Evolutionary conservation across 331 rosid species (phyloP).

Genomic region (Prunus yedoensis): DNA sequence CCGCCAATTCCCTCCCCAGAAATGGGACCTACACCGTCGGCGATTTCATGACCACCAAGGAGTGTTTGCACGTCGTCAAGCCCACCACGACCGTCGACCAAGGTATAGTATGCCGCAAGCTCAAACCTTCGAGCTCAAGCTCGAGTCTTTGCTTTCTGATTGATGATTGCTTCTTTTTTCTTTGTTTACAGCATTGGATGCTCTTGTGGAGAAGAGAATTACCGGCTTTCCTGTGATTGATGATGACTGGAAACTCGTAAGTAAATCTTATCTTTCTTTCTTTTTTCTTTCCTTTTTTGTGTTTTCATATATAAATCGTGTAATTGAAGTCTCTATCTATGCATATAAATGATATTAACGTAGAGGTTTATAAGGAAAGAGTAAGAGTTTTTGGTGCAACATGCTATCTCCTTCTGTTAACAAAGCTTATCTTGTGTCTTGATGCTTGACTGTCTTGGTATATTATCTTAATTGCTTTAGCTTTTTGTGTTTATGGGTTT

Average conservation of each 20-base stretch:
- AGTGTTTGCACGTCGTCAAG: constrained; percentile 60
- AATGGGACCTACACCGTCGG: constrained; percentile 63
- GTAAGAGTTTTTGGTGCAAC: not conserved
- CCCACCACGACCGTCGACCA: constrained; percentile 74
- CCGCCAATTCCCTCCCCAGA: constrained; percentile 27
- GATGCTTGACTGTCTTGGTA: not conserved
- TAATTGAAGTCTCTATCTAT: not conserved
- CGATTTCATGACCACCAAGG: constrained; percentile 84
- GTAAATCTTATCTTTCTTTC: constrained; percentile 28
- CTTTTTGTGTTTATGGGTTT: not conserved
- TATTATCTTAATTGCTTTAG: not conserved
- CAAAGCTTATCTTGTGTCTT: not conserved
- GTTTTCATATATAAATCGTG: not conserved
- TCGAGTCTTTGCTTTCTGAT: not conserved
- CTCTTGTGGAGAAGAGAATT: constrained; percentile 73
- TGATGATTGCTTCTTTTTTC: not conserved
- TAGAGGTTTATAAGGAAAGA: not conserved
- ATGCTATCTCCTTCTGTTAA: not conserved
- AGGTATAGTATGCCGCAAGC: constrained; percentile 35
- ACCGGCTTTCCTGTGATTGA: constrained; percentile 96
- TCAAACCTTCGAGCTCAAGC: not conserved
- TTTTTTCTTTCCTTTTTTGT: not conserved
- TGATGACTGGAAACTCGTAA: constrained; percentile 89
- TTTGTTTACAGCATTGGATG: constrained; percentile 60
- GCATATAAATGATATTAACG: not conserved